Base-by-base conservation (phyloP, 2,329 filamentous ascomycete genomes). In the Stagonosporopsis chrysanthemi region DNA sequence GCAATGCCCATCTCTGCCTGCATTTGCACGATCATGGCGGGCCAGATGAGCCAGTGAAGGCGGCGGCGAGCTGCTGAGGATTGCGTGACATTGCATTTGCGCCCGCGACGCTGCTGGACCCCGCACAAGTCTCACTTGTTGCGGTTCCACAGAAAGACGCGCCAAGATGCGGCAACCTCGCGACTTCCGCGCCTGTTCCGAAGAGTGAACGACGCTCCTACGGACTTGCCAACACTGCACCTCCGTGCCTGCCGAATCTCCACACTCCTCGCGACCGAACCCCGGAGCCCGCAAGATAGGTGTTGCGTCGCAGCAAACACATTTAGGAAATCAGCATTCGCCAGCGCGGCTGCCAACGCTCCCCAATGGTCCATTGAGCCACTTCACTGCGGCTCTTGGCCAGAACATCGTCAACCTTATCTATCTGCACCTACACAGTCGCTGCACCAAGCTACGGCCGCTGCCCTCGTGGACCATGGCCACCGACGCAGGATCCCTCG, bases 281-380 rank as follows among this genome's bases (percentile, higher is more conserved):
- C 22, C 15, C 28, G 31, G n/a, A 29, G 15, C 14, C 15, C 31
- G 46, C 41, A 42, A 36, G 46, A 17, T n/a, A 45, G 29, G 26
- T 39, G 28, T 28, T 35, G 38, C 26, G 35, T 23, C 11, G n/a
- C 23, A 29, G 41, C 46, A 51, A 43, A 47, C 47, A 29, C 23
- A 35, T 39, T 17, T 14, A 43, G 24, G 26, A 11, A 4, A 5
- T 19, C 19, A 43, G n/a, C 15, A 17, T 6, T 43, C 9, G 44
- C 43, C 39, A 23, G 26, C 35, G 4, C 44, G 26, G 33, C 45
- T 49, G 17, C 22, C 24, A 17, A 24, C 23, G 22, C 28, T 40
- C 45, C 51, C 63, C 64, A 41, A 73, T 73, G 70, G 55, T 51
- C 67, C 60, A 65, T 52, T 73, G 67, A 73, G 58, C 33, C 38